A percentile compares a stretch with the other conserved stretches of the same genome.
These are phyloP conservation scores for Fallopia convolvulus DNA, from an alignment of 148 eudicot species.

Conservation along the genomic window DNA sequence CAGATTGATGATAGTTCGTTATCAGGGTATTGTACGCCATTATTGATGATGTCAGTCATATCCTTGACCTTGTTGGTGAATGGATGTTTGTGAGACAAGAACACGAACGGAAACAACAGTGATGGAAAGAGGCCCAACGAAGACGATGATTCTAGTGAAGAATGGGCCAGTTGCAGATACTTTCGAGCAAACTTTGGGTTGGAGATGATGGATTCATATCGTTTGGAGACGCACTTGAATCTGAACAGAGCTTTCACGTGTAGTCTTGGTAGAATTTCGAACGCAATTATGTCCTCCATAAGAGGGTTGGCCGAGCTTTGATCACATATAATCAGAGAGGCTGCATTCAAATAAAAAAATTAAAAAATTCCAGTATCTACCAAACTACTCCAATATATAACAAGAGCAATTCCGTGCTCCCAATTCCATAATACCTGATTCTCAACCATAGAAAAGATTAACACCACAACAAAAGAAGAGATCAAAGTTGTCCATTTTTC, in stretches of 20 bases:
- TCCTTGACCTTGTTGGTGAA: not conserved
- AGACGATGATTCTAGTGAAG: not conserved
- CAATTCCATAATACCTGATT: no score
- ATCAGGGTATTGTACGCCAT: not conserved
- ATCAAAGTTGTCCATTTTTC: no score
- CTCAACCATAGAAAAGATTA: no score
- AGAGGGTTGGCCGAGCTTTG: not conserved
- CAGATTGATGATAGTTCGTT: not conserved
- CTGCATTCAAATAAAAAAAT: no score
- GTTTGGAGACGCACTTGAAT: not conserved
- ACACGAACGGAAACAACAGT: not conserved
- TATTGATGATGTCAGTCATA: not conserved
- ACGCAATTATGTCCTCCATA: not conserved
- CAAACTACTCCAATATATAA: no score
- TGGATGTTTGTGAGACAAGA: not conserved
- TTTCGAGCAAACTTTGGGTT: not conserved
- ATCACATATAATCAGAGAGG: no score
- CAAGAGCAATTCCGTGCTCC: no score
- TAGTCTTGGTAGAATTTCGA: not conserved
- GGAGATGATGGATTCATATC: not conserved
- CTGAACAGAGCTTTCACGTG: not conserved
- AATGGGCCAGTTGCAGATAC: not conserved
- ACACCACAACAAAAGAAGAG: no score
- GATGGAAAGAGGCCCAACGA: not conserved
- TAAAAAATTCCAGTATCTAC: no score